These are phyloP conservation scores for Juncus inflexus DNA, from an alignment of 176 grass and related monocot genomes.

Conservation along the genomic window DNA sequence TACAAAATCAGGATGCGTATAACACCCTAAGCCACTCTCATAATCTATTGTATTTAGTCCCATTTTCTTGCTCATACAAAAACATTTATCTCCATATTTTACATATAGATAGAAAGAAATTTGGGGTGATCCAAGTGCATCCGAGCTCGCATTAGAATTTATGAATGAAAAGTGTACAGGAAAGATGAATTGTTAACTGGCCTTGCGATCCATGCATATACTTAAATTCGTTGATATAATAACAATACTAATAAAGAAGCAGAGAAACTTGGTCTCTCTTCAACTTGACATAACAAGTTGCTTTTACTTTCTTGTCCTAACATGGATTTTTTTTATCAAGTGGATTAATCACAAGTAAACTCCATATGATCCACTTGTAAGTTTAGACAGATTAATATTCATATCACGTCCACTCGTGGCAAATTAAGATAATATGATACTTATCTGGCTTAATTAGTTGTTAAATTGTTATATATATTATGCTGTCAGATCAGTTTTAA, in stretches of 20 bases:
- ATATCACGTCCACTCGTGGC: conserved; percentile 24
- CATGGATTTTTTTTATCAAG: background rate
- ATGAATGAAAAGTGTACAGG: background rate
- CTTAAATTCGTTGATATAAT: conserved; percentile 3
- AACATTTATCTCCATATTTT: too few relatives aligned
- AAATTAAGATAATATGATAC: background rate
- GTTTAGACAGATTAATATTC: background rate
- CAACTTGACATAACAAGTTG: conserved; percentile 14
- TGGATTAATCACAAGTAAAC: background rate
- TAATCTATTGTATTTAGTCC: too few relatives aligned
- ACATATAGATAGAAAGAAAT: too few relatives aligned
- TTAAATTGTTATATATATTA: conserved; percentile 5
- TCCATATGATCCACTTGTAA: conserved; percentile 13
- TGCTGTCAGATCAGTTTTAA: background rate
- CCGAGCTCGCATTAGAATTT: background rate
- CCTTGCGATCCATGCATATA: conserved; percentile 15
- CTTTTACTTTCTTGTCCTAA: background rate
- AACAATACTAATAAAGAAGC: background rate
- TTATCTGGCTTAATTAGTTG: background rate
- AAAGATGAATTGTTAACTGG: background rate
- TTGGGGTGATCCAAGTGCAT: background rate
- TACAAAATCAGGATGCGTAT: too few relatives aligned
- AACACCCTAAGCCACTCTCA: too few relatives aligned
- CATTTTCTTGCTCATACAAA: too few relatives aligned
- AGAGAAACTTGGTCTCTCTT: background rate